These are phyloP conservation scores for Eutypa lata DNA, from an alignment of 2,329 filamentous ascomycete species.

Conservation along the genomic window DNA sequence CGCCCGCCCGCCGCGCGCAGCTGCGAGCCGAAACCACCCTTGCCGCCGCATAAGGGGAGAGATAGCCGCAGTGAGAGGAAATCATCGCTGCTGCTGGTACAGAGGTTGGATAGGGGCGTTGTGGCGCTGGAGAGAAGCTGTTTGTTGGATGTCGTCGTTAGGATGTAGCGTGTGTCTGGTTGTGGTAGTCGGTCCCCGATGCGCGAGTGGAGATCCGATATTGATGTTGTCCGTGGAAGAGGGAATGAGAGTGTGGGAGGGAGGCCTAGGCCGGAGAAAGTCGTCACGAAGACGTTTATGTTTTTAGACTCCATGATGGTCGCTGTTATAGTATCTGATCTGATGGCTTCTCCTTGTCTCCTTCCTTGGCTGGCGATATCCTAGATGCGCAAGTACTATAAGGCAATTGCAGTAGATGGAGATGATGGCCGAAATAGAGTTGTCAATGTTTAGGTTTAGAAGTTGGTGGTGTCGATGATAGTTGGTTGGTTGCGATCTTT, in stretches of 20 bases:
- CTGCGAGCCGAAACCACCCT: conserved; percentile 96
- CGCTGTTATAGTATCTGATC: not conserved
- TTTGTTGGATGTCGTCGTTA: conserved; percentile 80
- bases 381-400: too few species aligned
- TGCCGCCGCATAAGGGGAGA: conserved; percentile 81
- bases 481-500: too few species aligned
- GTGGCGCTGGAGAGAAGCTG: conserved; percentile 56
- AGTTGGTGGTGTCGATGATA: too few species aligned
- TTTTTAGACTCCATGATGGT: conserved; percentile 51
- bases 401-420: not conserved
- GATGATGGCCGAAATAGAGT: not conserved
- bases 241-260: conserved; percentile 82
- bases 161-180: conserved; percentile 60
- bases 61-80: conserved; percentile 74
- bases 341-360: not conserved
- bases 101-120: conserved; percentile 57
- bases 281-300: conserved; percentile 81
- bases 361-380: too few species aligned
- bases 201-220: conserved; percentile 63
- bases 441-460: not conserved
- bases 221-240: conserved; percentile 59
- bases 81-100: conserved; percentile 31
- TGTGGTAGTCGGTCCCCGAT: conserved; percentile 61
- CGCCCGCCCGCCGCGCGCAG: conserved; percentile 93
- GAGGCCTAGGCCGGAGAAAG: conserved; percentile 77